These are phyloP conservation scores for Pythium grandisporangium DNA, from an alignment of 352 stramenopile species.

Conservation along the genomic window DNA sequence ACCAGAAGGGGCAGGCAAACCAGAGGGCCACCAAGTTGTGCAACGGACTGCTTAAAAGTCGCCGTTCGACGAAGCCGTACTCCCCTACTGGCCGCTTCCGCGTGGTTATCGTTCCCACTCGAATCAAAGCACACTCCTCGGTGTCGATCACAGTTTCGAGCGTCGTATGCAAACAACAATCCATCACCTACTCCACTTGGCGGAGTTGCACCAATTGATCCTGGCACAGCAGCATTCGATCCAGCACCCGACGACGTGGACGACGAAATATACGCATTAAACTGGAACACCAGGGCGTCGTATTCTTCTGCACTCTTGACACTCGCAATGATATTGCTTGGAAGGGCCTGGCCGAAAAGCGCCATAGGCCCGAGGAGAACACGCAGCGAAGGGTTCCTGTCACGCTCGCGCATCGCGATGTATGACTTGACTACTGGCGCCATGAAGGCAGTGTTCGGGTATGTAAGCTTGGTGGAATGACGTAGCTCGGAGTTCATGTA, in stretches of 20 bases:
- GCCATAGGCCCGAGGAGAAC: slow-evolving; percentile 52
- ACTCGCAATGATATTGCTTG: slow-evolving; percentile 18
- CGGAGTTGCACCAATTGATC: background rate
- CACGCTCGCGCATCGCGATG: slow-evolving; percentile 70
- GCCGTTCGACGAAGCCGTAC: slow-evolving; percentile 20
- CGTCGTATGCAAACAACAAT: slow-evolving; percentile 28
- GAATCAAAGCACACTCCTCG: slow-evolving; percentile 23
- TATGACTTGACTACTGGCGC: slow-evolving; percentile 68
- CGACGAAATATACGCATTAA: slow-evolving; percentile 32
- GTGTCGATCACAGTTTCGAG: slow-evolving; percentile 22
- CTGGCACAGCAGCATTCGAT: slow-evolving; percentile 3
- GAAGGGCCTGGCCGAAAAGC: slow-evolving; percentile 22
- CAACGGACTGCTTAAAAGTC: slow-evolving; percentile 29
- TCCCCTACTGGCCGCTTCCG: slow-evolving; percentile 13
- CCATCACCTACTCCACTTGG: slow-evolving; percentile 12
- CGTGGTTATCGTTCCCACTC: slow-evolving; percentile 28
- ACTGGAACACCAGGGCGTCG: slow-evolving; percentile 33
- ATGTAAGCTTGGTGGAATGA: slow-evolving; percentile 65
- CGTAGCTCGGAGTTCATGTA: slow-evolving; percentile 68
- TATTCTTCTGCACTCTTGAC: slow-evolving; percentile 31
- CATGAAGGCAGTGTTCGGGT: slow-evolving; percentile 73
- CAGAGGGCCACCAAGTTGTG: slow-evolving; percentile 25
- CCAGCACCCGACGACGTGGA: slow-evolving; percentile 13
- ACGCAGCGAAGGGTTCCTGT: slow-evolving; percentile 39
- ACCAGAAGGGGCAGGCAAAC: slow-evolving; percentile 27